Evolutionary conservation across 768 basidiomycete species (phyloP), one percentile per base, ranked within the genome.

Genomic region (Filobasidium floriforme): DNA sequence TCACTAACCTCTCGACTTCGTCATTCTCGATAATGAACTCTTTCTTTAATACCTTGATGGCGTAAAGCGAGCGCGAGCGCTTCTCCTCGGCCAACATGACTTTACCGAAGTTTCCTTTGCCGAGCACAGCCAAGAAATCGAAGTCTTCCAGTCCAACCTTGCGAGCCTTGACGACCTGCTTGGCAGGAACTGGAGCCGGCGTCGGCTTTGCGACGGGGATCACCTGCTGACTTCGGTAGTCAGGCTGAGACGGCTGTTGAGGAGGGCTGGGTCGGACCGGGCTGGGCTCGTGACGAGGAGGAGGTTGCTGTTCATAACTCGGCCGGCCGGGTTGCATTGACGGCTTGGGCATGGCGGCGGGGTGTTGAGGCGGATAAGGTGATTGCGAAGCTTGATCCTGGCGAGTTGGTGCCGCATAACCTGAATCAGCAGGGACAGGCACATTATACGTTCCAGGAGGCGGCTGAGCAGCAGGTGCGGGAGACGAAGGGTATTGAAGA

Each of bases 31-130:
- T 98, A 78, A 99, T 98, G 76, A 99, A 98, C 80, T 98, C 96
- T 77, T 99, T 99, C 84, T 99, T 99, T 77, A 99, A 77, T n/a
- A 99, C 96, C 80, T 99, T 99, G 83, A 99, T 97, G n/a, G 96
- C 96, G 76, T 89, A 98, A 64, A 98, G 80, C 60, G 84, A 86
- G 72, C 86, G 90, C 60, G 86, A 84, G 78, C 84, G 87, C 85
- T 99, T 99, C 83, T 99, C 96, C 80, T 99, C 96, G 11, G 96
- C 96, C 66, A 99, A 81, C 96, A 99, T 99, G 80, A 99, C 96
- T 79, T 99, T 99, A 65, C 96, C 96, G 75, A 99, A 99, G 80
- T 98, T 99, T 73, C 96, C 96, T 80, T 98, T 98, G 60, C 96
- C 96, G 43, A 99, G 85, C 18, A 99, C 96, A 28, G 96, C 92